Evolutionary conservation across 2,329 filamentous ascomycete genomes (phyloP).

Genomic region (Arthrobotrys entomopaga): DNA sequence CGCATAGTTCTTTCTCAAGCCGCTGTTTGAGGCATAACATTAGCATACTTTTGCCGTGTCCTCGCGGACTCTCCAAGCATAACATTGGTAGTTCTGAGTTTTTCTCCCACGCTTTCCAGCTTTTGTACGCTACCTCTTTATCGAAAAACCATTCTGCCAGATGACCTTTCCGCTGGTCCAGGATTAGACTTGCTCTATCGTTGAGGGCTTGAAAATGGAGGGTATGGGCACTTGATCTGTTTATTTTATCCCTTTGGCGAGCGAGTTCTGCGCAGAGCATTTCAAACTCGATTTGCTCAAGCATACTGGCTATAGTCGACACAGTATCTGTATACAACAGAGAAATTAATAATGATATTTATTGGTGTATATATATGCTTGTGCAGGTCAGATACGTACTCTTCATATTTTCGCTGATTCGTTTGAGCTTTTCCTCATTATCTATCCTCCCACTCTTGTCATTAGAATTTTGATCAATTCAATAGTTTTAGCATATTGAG

Average conservation of each 20-base stretch:
- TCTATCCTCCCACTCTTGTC: slow-evolving; percentile 1
- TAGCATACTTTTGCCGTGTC: slow-evolving; percentile 29
- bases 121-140: slow-evolving; percentile 7
- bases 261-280: slow-evolving; percentile 18
- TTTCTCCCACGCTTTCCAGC: slow-evolving; percentile 14
- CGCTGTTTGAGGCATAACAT: slow-evolving; percentile 18
- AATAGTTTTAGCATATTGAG: neutral
- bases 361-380: too few species aligned
- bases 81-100: slow-evolving; percentile 16
- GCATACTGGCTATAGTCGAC: slow-evolving; percentile 1
- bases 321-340: too few species aligned
- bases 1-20: slow-evolving; percentile 4
- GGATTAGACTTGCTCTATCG: slow-evolving; percentile 25
- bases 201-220: slow-evolving; percentile 19
- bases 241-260: slow-evolving; percentile 4
- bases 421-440: slow-evolving; percentile 25
- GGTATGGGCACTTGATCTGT: slow-evolving; percentile 11
- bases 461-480: too few species aligned
- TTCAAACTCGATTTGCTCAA: slow-evolving; percentile 15
- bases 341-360: too few species aligned
- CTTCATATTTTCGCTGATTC: slow-evolving; percentile 18
- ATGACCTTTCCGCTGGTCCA: slow-evolving; percentile 8
- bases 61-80: slow-evolving; percentile 13
- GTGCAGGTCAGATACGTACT: slow-evolving; percentile 1
- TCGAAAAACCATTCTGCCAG: slow-evolving; percentile 16